phyloP scores from a whole-genome alignment of 1,284 basidiomycete genomes.

The Meira nashicola region DNA sequence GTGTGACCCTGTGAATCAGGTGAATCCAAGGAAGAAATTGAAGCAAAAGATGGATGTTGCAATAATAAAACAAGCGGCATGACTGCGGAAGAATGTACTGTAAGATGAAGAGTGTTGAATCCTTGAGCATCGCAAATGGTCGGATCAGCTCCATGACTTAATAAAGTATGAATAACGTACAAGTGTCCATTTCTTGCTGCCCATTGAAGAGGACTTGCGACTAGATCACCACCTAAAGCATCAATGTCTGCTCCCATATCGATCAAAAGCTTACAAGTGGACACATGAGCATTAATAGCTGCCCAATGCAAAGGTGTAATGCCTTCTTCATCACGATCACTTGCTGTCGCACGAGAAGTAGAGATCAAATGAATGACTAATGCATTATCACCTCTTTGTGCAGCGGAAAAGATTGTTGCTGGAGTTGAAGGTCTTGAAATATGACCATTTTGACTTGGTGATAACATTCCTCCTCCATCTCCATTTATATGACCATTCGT shows the following conservation, averaged over 20 bases:
- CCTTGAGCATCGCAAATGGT: conserved; percentile 86
- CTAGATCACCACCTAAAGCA: conserved; percentile 84
- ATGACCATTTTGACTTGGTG: not conserved
- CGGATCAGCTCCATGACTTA: conserved; percentile 84
- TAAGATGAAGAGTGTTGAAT: conserved; percentile 91
- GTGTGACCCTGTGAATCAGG: conserved; percentile 85
- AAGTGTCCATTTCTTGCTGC: conserved; percentile 90
- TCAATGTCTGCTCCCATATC: conserved; percentile 94
- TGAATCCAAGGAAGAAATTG: conserved; percentile 25
- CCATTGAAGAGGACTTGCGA: conserved; percentile 97
- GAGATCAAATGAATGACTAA: conserved; percentile 68
- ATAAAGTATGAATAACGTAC: conserved; percentile 85
- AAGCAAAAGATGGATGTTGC: conserved; percentile 65
- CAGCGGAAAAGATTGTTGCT: conserved; percentile 70
- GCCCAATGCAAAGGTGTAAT: conserved; percentile 97
- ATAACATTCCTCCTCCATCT: not conserved
- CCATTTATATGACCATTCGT: not conserved
- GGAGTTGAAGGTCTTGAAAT: conserved; percentile 14
- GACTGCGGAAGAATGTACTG: conserved; percentile 86
- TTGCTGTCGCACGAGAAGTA: conserved; percentile 68
- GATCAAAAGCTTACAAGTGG: conserved; percentile 58
- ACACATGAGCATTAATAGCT: conserved; percentile 76
- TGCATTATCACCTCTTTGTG: conserved; percentile 77
- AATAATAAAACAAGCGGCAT: conserved; percentile 87
- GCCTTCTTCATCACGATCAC: conserved; percentile 79